A percentile compares a stretch with the other conserved stretches of the same genome.
Evolutionary conservation across 495 filamentous ascomycete species (phyloP).

Genomic region (Neurospora sp.): DNA sequence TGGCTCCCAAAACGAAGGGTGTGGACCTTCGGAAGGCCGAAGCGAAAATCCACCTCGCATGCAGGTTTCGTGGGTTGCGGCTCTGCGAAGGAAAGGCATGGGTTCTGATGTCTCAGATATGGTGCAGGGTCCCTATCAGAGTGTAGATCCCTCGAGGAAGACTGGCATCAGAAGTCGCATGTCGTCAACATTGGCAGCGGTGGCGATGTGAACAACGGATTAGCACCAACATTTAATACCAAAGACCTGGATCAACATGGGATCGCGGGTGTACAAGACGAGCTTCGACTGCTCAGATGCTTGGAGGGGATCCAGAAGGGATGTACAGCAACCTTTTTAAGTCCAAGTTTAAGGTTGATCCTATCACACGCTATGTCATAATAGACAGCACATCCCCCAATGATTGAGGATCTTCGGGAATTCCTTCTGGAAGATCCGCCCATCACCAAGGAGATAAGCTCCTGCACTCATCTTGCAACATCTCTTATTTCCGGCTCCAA

Average conservation of each 20-base stretch:
- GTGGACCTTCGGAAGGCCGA: background rate
- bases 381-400: background rate
- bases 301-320: background rate
- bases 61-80: background rate
- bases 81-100: background rate
- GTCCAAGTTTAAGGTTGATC: background rate
- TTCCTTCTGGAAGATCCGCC: background rate
- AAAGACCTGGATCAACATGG: background rate
- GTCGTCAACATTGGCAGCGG: background rate
- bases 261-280: background rate
- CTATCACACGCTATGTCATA: background rate
- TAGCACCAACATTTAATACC: background rate
- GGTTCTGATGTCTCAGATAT: background rate
- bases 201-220: background rate
- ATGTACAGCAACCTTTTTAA: background rate
- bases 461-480: background rate
- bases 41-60: background rate
- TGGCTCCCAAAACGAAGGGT: background rate
- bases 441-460: background rate
- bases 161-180: background rate
- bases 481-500: background rate
- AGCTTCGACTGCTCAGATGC: background rate
- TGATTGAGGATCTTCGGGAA: background rate
- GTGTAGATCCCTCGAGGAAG: background rate
- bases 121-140: background rate